These are phyloP conservation scores for Ophiostoma populinum DNA, from an alignment of 2,329 filamentous ascomycete species.

Conservation along the genomic window DNA sequence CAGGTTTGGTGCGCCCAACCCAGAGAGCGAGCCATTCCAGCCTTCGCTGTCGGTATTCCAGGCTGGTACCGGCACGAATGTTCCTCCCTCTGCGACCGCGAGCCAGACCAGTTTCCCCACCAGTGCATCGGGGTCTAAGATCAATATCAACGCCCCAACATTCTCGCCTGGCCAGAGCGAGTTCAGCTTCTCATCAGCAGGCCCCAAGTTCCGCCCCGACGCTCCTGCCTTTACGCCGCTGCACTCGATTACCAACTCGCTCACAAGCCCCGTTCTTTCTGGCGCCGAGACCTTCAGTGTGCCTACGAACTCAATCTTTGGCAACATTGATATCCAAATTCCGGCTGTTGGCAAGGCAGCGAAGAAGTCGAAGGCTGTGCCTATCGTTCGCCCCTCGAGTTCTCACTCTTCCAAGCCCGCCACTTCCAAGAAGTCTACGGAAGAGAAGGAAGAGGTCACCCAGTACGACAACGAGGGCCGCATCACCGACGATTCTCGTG, in stretches of 20 bases:
- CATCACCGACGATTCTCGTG: conserved; percentile 46
- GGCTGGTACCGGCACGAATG: conserved; percentile 18
- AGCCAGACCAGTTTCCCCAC: conserved; percentile 25
- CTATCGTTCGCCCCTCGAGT: conserved; percentile 54
- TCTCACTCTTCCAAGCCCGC: conserved; percentile 15
- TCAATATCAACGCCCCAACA: conserved; percentile 51
- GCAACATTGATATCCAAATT: conserved; percentile 45
- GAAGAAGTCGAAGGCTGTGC: conserved; percentile 68
- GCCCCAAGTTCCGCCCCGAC: conserved; percentile 55
- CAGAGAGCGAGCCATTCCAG: conserved; percentile 23
- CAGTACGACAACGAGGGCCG: conserved; percentile 42
- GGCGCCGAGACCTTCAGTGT: conserved; percentile 22
- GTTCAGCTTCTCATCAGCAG: conserved; percentile 51
- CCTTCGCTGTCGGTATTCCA: conserved; percentile 26
- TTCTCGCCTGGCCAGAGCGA: conserved; percentile 52
- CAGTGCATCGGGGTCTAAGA: conserved; percentile 27
- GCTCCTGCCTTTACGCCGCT: conserved; percentile 61
- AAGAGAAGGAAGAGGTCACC: conserved; percentile 14
- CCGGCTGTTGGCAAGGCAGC: conserved; percentile 45
- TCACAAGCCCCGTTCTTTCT: conserved; percentile 27
- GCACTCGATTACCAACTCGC: conserved; percentile 26
- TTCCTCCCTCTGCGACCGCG: conserved; percentile 20
- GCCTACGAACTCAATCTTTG: conserved; percentile 42
- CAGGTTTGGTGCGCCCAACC: conserved; percentile 25
- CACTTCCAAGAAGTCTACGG: not conserved